phyloP scores from a whole-genome alignment of 257 asterid species.

The Lycium ferocissimum region DNA sequence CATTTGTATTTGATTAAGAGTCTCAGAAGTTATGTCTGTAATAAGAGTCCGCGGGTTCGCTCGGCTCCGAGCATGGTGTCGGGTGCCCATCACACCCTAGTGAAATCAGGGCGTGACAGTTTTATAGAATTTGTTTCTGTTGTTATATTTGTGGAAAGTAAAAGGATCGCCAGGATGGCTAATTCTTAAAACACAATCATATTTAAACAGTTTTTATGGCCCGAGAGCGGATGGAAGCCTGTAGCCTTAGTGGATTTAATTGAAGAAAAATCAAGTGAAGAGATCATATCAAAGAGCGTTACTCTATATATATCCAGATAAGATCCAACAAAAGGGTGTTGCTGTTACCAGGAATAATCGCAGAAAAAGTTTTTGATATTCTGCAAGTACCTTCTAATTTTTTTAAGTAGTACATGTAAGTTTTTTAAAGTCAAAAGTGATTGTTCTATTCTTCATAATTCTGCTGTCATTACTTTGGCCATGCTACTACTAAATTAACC shows the following conservation, averaged over 20 bases:
- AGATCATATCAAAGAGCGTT: too few relatives aligned
- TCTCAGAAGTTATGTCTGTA: too few relatives aligned
- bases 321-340: constrained; percentile 90
- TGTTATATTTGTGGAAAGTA: background rate
- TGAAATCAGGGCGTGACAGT: too few relatives aligned
- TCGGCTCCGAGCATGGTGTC: too few relatives aligned
- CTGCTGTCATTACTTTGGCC: background rate
- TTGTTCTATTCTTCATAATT: background rate
- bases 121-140: background rate
- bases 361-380: constrained; percentile 84
- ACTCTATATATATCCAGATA: constrained; percentile 84
- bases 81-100: too few relatives aligned
- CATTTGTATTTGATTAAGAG: too few relatives aligned
- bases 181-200: background rate
- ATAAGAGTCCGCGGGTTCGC: too few relatives aligned
- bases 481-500: background rate
- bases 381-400: constrained; percentile 66
- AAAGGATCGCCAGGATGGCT: background rate
- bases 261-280: constrained; percentile 73
- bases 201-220: constrained; percentile 76
- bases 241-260: constrained; percentile 78
- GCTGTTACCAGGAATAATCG: constrained; percentile 68
- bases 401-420: background rate
- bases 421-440: background rate
- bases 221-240: constrained; percentile 83